These are phyloP conservation scores for Hypoxylon sp. DNA, from an alignment of 2,329 filamentous ascomycete genomes.

Conservation along the genomic window DNA sequence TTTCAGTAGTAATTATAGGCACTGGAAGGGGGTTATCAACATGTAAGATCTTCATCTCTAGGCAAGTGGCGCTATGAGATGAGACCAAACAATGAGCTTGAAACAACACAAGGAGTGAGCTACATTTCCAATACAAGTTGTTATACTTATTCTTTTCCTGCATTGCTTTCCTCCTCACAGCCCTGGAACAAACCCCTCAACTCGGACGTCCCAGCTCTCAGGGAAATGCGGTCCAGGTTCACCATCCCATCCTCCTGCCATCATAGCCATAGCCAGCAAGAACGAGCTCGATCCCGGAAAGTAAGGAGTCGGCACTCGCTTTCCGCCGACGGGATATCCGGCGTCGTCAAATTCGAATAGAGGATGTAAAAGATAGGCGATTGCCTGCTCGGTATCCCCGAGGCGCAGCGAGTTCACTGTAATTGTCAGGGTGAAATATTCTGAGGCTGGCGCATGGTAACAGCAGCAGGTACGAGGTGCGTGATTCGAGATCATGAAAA, in stretches of 20 bases:
- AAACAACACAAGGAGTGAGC: too few species aligned
- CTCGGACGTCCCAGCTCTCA: conserved; percentile 55
- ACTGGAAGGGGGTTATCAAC: too few species aligned
- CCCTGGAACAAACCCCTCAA: conserved; percentile 57
- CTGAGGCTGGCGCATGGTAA: neutral
- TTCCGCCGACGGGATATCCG: conserved; percentile 62
- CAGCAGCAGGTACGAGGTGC: too few species aligned
- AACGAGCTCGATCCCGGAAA: conserved; percentile 61
- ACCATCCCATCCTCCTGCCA: conserved; percentile 65
- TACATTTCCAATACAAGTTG: too few species aligned
- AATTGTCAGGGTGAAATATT: neutral
- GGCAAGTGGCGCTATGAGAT: too few species aligned
- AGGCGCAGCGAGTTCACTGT: conserved; percentile 53
- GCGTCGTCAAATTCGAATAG: conserved; percentile 65
- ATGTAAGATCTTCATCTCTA: too few species aligned
- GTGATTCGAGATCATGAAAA: neutral
- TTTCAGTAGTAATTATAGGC: too few species aligned
- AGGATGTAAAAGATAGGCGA: conserved; percentile 57
- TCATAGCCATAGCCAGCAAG: conserved; percentile 62
- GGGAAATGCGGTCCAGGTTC: conserved; percentile 57
- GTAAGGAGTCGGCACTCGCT: conserved; percentile 64
- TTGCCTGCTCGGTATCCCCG: conserved; percentile 50
- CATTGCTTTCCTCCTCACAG: too few species aligned
- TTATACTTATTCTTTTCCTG: too few species aligned
- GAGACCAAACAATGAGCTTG: too few species aligned